A percentile compares a stretch with the other conserved stretches of the same genome.
These are phyloP conservation scores for Mucor plumbeus DNA, from an alignment of 371 early-diverging fungal genomes.

Conservation along the genomic window DNA sequence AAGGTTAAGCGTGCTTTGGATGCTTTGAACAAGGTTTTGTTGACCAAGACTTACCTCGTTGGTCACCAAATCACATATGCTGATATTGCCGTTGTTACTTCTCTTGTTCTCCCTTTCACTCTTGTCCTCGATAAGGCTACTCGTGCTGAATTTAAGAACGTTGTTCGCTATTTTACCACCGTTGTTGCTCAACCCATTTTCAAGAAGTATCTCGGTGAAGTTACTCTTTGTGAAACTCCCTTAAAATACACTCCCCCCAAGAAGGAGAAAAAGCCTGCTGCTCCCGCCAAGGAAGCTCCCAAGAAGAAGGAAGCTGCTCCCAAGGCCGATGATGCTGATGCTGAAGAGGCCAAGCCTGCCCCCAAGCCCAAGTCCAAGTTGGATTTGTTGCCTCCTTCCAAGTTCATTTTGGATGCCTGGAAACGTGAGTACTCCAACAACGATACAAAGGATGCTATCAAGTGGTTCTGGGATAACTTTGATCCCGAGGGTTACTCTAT, in stretches of 20 bases:
- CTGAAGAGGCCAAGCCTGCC: constrained; percentile 64
- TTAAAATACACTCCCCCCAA: constrained; percentile 47
- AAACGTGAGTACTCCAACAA: constrained; percentile 97
- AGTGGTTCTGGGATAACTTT: constrained; percentile 94
- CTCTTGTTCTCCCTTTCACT: constrained; percentile 58
- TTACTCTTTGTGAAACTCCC: constrained; percentile 44
- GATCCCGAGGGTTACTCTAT: constrained; percentile 88
- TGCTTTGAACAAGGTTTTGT: constrained; percentile 66
- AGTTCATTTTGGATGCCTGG: constrained; percentile 89
- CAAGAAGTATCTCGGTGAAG: constrained; percentile 77
- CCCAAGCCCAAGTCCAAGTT: constrained; percentile 93
- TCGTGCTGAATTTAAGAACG: constrained; percentile 82
- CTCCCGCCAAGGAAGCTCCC: constrained; percentile 55
- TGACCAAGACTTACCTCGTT: constrained; percentile 77
- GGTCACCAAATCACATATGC: constrained; percentile 81
- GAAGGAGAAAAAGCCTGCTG: constrained; percentile 67
- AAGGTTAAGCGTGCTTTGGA: constrained; percentile 58
- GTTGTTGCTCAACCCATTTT: constrained; percentile 77
- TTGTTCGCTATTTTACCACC: constrained; percentile 89
- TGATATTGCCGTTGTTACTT: constrained; percentile 66
- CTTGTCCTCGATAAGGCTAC: constrained; percentile 56
- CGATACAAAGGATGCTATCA: constrained; percentile 85
- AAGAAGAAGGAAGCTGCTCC: constrained; percentile 64
- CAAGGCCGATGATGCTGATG: constrained; percentile 57
- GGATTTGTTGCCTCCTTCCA: constrained; percentile 86